phyloP scores from a whole-genome alignment of 768 basidiomycete species.

The Nidularia pulvinata region DNA sequence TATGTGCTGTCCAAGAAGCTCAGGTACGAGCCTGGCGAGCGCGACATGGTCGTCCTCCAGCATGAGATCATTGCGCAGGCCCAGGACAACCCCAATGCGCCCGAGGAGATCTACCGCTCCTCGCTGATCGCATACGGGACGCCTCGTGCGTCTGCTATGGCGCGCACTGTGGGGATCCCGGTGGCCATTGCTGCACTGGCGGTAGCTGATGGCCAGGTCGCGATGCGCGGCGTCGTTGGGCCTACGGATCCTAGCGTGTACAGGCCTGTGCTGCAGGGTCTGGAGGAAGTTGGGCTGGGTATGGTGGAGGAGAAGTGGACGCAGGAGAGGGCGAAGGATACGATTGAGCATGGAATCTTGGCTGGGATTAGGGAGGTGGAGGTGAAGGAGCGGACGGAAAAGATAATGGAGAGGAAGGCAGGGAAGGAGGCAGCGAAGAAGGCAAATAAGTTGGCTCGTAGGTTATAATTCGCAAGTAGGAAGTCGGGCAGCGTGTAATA shows the following conservation, averaged over 20 bases:
- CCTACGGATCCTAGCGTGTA: slow-evolving; percentile 67
- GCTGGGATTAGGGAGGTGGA: neutral
- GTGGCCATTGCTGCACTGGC: slow-evolving; percentile 80
- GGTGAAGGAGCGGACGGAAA: neutral
- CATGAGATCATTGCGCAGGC: slow-evolving; percentile 71
- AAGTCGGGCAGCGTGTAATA: no score
- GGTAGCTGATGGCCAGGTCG: slow-evolving; percentile 61
- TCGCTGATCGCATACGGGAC: slow-evolving; percentile 63
- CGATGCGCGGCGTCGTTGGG: slow-evolving; percentile 62
- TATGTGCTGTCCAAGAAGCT: slow-evolving; percentile 70
- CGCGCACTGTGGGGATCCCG: slow-evolving; percentile 87
- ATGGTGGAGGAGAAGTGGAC: slow-evolving; percentile 36
- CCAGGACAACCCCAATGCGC: slow-evolving; percentile 6
- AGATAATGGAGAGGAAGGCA: neutral
- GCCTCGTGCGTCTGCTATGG: slow-evolving; percentile 74
- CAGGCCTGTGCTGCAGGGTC: slow-evolving; percentile 54
- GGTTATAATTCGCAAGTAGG: no score
- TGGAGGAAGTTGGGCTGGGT: slow-evolving; percentile 53
- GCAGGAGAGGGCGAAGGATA: neutral
- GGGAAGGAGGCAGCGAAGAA: no score
- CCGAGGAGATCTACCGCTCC: slow-evolving; percentile 63
- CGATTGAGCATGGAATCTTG: neutral
- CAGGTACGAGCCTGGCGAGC: slow-evolving; percentile 66
- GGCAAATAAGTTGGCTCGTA: no score
- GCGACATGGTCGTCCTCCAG: slow-evolving; percentile 84